Evolutionary conservation across 1,139 yeast species (phyloP).

Genomic region (Sporopachydermia cereana): DNA sequence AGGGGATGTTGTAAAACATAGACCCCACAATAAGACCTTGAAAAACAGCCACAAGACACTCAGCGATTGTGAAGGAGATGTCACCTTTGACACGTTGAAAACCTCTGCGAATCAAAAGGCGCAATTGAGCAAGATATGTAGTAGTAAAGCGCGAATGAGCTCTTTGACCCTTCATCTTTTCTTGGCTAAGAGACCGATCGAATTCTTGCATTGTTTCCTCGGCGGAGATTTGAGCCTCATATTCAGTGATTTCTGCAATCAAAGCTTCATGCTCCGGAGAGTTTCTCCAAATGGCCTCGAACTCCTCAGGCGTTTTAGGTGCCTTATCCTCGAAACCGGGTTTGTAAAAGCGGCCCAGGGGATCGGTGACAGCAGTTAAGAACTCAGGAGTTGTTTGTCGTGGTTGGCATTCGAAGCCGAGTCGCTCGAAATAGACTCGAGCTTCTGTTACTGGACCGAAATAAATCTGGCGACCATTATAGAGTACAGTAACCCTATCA

Average conservation of each 20-base stretch:
- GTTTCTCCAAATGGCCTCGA: constrained; percentile 25
- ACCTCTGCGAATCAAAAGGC: constrained; percentile 21
- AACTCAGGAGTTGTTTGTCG: constrained; percentile 49
- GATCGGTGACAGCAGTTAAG: constrained; percentile 57
- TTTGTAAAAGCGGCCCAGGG: constrained; percentile 33
- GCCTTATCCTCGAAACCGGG: constrained; percentile 32
- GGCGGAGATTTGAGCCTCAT: constrained; percentile 25
- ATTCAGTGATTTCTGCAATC: constrained; percentile 31
- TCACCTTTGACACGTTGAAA: constrained; percentile 25
- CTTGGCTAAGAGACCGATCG: constrained; percentile 29
- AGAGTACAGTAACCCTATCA: constrained; percentile 35
- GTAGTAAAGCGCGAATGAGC: constrained; percentile 24
- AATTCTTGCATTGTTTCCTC: constrained; percentile 32
- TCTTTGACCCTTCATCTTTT: constrained; percentile 22
- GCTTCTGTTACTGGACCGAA: constrained; percentile 34
- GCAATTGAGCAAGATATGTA: constrained; percentile 24
- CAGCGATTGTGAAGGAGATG: constrained; percentile 23
- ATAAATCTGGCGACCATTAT: constrained; percentile 33
- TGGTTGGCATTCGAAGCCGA: constrained; percentile 44
- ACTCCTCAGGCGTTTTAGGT: constrained; percentile 28
- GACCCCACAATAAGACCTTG: constrained; percentile 47
- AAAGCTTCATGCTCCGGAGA: constrained; percentile 24
- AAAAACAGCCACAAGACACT: constrained; percentile 27
- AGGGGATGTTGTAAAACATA: constrained; percentile 39
- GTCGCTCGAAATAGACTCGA: constrained; percentile 30